Evolutionary conservation across 306 rosid genomes (phyloP).

Genomic region (Senna siamea): DNA sequence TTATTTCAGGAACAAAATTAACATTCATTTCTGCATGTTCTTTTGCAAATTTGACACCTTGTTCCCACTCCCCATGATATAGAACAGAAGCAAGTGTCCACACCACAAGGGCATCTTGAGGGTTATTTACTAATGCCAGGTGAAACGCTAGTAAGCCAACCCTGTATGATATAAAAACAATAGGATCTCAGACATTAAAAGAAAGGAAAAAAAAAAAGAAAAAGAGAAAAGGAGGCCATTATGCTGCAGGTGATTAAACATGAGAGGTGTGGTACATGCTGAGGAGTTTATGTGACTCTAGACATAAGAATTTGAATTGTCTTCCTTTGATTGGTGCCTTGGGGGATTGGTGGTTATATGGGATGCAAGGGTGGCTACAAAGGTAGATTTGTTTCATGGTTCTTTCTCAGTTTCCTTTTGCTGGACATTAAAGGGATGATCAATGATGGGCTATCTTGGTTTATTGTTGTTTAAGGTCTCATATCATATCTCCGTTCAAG

Average conservation of each 20-base stretch:
- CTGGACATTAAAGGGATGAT: background rate
- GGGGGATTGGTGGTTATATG: background rate
- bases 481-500: too few species aligned
- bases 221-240: constrained; percentile 5
- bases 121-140: constrained; percentile 65
- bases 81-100: constrained; percentile 76
- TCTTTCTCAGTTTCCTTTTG: background rate
- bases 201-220: background rate
- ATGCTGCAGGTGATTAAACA: background rate
- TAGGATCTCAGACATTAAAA: constrained; percentile 34
- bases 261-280: background rate
- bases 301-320: background rate
- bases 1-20: constrained; percentile 76
- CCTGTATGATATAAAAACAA: constrained; percentile 61
- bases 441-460: background rate
- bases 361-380: too few species aligned
- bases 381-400: background rate
- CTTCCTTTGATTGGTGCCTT: background rate
- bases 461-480: background rate
- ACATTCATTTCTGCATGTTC: constrained; percentile 48
- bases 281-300: background rate
- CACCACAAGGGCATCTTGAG: constrained; percentile 73
- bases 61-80: constrained; percentile 76
- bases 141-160: constrained; percentile 82
- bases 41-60: constrained; percentile 71